Conservation (phyloP, 257 asterid genomes). For the Avicennia marina region DNA sequence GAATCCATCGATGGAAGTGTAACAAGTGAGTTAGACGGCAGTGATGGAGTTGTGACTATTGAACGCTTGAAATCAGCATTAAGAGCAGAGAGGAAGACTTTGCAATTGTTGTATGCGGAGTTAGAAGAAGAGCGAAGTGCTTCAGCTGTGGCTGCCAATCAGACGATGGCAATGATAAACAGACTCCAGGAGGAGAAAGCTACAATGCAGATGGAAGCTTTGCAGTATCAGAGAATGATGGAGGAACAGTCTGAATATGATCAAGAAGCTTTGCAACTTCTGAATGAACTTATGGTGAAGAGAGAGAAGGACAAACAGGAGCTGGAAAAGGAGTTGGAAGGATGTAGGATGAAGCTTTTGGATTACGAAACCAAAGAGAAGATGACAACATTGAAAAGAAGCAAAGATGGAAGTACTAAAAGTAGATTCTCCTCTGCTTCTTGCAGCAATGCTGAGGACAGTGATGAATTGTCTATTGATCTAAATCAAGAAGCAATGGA, state of each 20-base stretch:
- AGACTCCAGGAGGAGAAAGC: conserved; percentile 97
- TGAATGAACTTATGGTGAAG: conserved; percentile 89
- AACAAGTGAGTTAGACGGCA: conserved; percentile 66
- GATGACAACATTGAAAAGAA: conserved; percentile 39
- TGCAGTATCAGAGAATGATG: conserved; percentile 99
- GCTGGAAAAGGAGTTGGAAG: conserved; percentile 73
- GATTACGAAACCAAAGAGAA: conserved; percentile 71
- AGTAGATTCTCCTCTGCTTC: conserved; percentile 75
- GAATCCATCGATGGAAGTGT: conserved; percentile 88
- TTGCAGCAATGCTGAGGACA: conserved; percentile 78
- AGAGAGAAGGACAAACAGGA: conserved; percentile 89
- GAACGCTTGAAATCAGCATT: conserved; percentile 64
- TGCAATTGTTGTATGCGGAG: conserved; percentile 67
- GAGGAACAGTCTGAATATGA: conserved; percentile 97
- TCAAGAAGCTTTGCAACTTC: conserved; percentile 92
- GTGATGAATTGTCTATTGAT: conserved; percentile 72
- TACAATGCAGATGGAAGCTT: conserved; percentile 98
- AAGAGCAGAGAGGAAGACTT: conserved; percentile 64
- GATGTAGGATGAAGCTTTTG: conserved; percentile 52
- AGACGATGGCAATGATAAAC: conserved; percentile 97
- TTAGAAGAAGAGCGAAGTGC: conserved; percentile 93
- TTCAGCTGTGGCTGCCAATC: conserved; percentile 89
- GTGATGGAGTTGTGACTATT: conserved; percentile 51
- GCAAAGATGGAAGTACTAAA: conserved; percentile 49
- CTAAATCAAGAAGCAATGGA: conserved; percentile 65